phyloP scores from a whole-genome alignment of 305 asterid species.

The Fraxinus greggii region DNA sequence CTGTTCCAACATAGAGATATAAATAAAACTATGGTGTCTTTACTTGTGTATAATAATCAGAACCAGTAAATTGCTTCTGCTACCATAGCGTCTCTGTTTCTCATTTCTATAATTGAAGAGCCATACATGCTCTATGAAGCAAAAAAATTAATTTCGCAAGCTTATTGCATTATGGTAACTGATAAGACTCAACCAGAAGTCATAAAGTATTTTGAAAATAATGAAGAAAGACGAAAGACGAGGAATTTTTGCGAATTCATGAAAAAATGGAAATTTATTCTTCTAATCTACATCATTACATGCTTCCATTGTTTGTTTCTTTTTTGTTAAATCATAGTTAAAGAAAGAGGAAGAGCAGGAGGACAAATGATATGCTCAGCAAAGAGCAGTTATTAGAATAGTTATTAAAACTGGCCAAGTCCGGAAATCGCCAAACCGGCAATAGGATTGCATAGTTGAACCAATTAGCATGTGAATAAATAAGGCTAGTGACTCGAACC shows the following conservation, averaged over 20 bases:
- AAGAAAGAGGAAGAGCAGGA: constrained; percentile 2
- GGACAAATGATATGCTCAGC: constrained; percentile 10
- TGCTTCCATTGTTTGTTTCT: not conserved
- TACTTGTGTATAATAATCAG: not conserved
- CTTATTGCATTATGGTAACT: not conserved
- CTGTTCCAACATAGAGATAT: not conserved
- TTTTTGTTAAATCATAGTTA: constrained; percentile 6
- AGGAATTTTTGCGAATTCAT: not conserved
- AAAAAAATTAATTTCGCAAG: not conserved
- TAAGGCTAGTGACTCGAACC: not conserved
- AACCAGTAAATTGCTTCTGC: not conserved
- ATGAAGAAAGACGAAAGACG: not conserved
- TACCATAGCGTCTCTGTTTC: not conserved
- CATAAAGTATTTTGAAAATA: not conserved
- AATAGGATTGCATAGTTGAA: not conserved
- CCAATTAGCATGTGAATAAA: not conserved
- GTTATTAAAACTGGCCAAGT: not conserved
- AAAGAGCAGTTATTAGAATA: not conserved
- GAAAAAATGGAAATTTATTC: constrained; percentile 4
- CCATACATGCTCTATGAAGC: not conserved
- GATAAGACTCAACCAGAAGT: not conserved
- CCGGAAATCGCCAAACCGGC: not conserved
- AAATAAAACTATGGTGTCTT: not conserved
- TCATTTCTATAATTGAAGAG: not conserved
- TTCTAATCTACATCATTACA: not conserved